Conservation (phyloP, 1,139 yeast genomes). For the Groenewaldozyma sp. region DNA sequence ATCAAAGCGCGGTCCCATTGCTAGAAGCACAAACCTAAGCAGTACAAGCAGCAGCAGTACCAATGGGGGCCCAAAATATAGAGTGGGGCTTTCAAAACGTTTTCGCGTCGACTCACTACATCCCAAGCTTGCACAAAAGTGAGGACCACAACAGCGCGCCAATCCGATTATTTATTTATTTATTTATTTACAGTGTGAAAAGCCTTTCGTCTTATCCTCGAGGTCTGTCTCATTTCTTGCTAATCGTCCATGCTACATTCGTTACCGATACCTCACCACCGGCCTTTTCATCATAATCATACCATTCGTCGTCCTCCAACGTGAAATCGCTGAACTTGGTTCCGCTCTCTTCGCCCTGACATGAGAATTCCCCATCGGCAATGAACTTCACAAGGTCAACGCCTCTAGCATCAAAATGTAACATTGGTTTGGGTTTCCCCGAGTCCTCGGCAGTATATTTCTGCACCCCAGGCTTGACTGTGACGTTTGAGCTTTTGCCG, state of each 20-base stretch:
- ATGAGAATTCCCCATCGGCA: conserved; percentile 60
- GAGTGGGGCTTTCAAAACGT: conserved; percentile 1
- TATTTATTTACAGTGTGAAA: too few species aligned
- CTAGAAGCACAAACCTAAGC: too few species aligned
- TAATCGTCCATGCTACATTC: conserved; percentile 48
- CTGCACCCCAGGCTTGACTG: conserved; percentile 11
- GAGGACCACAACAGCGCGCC: too few species aligned
- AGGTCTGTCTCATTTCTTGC: background rate
- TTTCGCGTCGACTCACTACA: background rate
- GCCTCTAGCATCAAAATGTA: conserved; percentile 82
- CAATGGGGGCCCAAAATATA: background rate
- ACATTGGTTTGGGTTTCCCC: conserved; percentile 36
- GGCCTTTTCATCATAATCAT: conserved; percentile 85
- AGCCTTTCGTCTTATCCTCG: background rate
- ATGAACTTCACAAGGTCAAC: conserved; percentile 60
- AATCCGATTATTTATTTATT: too few species aligned
- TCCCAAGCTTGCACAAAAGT: background rate
- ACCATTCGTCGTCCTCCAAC: conserved; percentile 79
- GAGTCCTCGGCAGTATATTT: conserved; percentile 30
- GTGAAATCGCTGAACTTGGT: conserved; percentile 58
- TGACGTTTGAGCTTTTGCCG: conserved; percentile 38
- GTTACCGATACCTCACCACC: conserved; percentile 74
- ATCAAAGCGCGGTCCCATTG: too few species aligned
- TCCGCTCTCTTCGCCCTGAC: conserved; percentile 45
- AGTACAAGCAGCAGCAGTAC: too few species aligned